Percentiles rank a stretch among this genome's conserved stretches.
phyloP scores from a whole-genome alignment of 2,329 filamentous ascomycete genomes.

The Mollisiaceae sp. region DNA sequence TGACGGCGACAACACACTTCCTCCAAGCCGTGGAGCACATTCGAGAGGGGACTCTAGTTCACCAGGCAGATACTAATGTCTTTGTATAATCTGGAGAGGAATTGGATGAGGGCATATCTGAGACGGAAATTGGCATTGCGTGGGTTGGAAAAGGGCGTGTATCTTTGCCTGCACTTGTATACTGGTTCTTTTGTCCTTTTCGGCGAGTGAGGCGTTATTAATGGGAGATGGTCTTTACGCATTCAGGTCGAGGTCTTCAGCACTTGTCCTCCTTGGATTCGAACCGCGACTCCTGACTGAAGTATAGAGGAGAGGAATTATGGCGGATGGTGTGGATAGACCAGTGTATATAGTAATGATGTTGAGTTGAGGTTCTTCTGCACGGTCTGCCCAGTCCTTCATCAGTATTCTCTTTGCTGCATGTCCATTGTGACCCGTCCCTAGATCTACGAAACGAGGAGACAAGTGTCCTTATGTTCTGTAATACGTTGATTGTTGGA shows the following conservation, averaged over 20 bases:
- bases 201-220: constrained; percentile 1
- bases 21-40: constrained; percentile 27
- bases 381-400: neutral
- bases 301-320: neutral
- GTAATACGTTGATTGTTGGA: no score
- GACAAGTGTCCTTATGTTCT: neutral
- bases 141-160: constrained; percentile 1
- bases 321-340: neutral
- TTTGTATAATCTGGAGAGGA: neutral
- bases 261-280: neutral
- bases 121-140: neutral
- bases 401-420: neutral
- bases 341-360: constrained; percentile 2
- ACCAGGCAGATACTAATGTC: neutral
- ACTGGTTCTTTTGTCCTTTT: neutral
- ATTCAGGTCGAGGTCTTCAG: neutral
- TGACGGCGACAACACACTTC: constrained; percentile 54
- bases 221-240: neutral
- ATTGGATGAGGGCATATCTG: neutral
- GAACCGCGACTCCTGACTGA: neutral
- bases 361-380: neutral
- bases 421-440: no score
- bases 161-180: constrained; percentile 1
- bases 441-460: neutral
- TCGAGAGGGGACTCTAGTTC: constrained; percentile 2